Base-by-base conservation (phyloP, 805 yeast species). In the Pichia sporocuriosa region DNA sequence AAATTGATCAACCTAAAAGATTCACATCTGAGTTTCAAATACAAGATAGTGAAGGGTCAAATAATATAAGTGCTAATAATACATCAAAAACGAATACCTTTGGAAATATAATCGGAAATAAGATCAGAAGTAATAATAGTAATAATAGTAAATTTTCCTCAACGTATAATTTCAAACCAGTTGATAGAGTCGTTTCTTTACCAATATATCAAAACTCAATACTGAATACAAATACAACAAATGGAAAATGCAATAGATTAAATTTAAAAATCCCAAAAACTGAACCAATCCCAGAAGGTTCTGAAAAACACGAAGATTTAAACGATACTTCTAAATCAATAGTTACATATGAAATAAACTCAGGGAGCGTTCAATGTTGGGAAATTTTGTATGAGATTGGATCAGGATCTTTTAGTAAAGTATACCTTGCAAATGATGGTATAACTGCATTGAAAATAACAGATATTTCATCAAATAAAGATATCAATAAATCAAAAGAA, bases 371-470 rank as follows among this genome's bases (percentile, higher is more conserved):
- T 15, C 60, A 56, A 20, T 37, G 44, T 20, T 69, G 74, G 73
- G 52, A 20, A 13, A 23, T 37, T 16, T 15, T 51, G 21, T 61
- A 57, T 34, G 66, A 70, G 32, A 65, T 84, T 4, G 94, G 94
- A 1, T 52, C 65, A 17, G 94, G 94, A 0, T 73, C 79, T 23
- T 84, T 83, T 58, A 79, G 87, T 57, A 70, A 68, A 7, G 93
- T 84, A 10, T 68, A 74, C 15, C 53, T 74, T 13, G 82, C 75
- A 6, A 17, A 9, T 13, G 53, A 49, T n/a, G 32, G 25, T 1
- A 35, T 40, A 21, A 81, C 80, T 4, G 97, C 97, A 0, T 72
- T 90, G 28, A 90, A 90, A 58, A 73, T 84, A 15, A 65, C 74
- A 13, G 46, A 43, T 30, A 35, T 44, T 13, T 24, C 37, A 11